phyloP scores from a whole-genome alignment of 768 basidiomycete genomes.

The Naganishia onofrii region DNA sequence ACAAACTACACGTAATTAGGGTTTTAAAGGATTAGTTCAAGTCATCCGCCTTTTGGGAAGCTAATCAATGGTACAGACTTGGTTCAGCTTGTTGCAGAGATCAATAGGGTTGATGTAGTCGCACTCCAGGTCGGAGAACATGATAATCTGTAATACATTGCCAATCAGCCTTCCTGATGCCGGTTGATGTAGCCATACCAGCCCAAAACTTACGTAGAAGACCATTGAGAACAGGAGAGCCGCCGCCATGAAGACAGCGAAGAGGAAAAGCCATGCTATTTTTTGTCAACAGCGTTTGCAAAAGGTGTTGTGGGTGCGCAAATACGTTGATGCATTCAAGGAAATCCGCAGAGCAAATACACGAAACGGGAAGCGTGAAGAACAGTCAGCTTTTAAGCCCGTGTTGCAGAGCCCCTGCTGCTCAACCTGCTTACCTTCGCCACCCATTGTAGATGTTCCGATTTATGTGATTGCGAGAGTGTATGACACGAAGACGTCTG shows the following conservation, averaged over 20 bases:
- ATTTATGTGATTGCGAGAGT: not conserved
- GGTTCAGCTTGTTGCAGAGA: constrained; percentile 98
- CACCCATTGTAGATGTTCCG: constrained; percentile 6
- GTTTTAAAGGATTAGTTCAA: not conserved
- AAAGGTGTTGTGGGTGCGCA: not conserved
- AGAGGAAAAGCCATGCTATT: constrained; percentile 92
- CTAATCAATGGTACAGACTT: constrained; percentile 58
- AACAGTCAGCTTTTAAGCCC: not conserved
- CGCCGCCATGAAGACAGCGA: constrained; percentile 91
- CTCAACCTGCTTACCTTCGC: not conserved
- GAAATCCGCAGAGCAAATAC: not conserved
- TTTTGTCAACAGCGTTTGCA: too few relatives aligned
- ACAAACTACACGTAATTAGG: constrained; percentile 68
- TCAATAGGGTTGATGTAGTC: constrained; percentile 99
- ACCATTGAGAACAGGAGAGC: constrained; percentile 97
- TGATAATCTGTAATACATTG: constrained; percentile 75
- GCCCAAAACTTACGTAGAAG: constrained; percentile 79
- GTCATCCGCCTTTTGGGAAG: not conserved
- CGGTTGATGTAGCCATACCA: not conserved
- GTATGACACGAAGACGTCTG: not conserved
- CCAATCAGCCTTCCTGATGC: not conserved
- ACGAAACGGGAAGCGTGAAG: not conserved
- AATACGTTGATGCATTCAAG: too few relatives aligned
- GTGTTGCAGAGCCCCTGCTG: not conserved
- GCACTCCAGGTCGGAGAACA: constrained; percentile 99